Conservation (phyloP, 352 stramenopile species). For the Plasmopara muralis region DNA sequence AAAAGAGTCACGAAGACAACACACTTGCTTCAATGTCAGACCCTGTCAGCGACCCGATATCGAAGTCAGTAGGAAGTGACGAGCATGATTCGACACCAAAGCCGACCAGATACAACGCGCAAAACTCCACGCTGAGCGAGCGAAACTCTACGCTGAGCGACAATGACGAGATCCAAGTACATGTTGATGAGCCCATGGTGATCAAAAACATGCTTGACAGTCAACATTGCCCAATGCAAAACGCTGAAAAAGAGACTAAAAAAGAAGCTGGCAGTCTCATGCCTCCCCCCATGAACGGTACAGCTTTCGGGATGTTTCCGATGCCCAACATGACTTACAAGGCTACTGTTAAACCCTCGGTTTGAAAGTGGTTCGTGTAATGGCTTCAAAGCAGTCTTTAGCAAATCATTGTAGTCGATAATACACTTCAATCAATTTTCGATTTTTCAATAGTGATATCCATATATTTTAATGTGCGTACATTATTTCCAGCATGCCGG, state of each 20-base stretch:
- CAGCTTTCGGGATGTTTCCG: slow-evolving; percentile 7
- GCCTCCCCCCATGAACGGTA: slow-evolving; percentile 16
- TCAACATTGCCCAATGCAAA: neutral
- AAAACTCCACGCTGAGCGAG: slow-evolving; percentile 12
- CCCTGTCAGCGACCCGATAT: neutral
- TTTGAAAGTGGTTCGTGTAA: too few species aligned
- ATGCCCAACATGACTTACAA: slow-evolving; percentile 28
- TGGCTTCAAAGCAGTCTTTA: too few species aligned
- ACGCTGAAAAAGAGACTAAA: slow-evolving; percentile 3
- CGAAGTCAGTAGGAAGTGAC: slow-evolving; percentile 4
- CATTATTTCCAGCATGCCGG: slow-evolving; percentile 1
- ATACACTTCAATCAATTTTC: neutral
- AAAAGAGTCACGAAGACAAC: slow-evolving; percentile 4
- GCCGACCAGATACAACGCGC: neutral
- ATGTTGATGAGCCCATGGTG: slow-evolving; percentile 8
- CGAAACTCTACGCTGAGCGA: slow-evolving; percentile 4
- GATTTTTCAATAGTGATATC: neutral
- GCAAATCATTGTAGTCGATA: neutral
- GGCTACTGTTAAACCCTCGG: neutral
- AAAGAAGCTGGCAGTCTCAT: slow-evolving; percentile 9
- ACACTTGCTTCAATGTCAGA: slow-evolving; percentile 2
- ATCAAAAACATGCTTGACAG: slow-evolving; percentile 3
- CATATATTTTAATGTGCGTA: too few species aligned
- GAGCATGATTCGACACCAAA: slow-evolving; percentile 13
- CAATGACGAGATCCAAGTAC: slow-evolving; percentile 6